Evolutionary conservation across 768 basidiomycete genomes (phyloP).

Genomic region (Lentinula lateritia): DNA sequence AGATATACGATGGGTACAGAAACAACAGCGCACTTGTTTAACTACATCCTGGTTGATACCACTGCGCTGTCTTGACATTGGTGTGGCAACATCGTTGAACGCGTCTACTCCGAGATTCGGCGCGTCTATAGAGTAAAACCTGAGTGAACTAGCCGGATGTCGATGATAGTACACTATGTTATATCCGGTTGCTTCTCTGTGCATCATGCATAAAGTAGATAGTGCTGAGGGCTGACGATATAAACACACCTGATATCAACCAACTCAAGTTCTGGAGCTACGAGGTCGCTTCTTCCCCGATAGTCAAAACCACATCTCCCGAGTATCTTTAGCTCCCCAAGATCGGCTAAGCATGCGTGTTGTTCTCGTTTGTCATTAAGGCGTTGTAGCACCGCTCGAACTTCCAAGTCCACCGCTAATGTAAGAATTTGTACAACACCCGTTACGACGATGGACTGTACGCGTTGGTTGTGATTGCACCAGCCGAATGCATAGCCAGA

Average conservation of each 20-base stretch:
- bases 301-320: not conserved
- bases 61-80: constrained; percentile 14
- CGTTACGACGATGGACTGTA: constrained; percentile 43
- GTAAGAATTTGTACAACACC: constrained; percentile 20
- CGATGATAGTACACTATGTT: constrained; percentile 46
- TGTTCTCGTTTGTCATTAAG: not conserved
- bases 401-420: constrained; percentile 3
- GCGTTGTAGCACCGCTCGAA: not conserved
- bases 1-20: not conserved
- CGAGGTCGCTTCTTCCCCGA: constrained; percentile 6
- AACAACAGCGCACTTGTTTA: constrained; percentile 29
- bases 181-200: constrained; percentile 7
- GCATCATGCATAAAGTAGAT: not conserved
- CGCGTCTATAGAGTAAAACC: constrained; percentile 56
- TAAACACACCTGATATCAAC: not conserved
- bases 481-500: constrained; percentile 59
- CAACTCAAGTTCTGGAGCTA: not conserved
- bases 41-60: constrained; percentile 32
- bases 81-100: constrained; percentile 34
- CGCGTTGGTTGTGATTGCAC: constrained; percentile 36
- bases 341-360: not conserved
- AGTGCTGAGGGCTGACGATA: not conserved
- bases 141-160: constrained; percentile 47
- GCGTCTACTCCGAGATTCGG: constrained; percentile 23
- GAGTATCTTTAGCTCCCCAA: not conserved